phyloP scores from a whole-genome alignment of 495 filamentous ascomycete genomes.

The Letharia lupina region DNA sequence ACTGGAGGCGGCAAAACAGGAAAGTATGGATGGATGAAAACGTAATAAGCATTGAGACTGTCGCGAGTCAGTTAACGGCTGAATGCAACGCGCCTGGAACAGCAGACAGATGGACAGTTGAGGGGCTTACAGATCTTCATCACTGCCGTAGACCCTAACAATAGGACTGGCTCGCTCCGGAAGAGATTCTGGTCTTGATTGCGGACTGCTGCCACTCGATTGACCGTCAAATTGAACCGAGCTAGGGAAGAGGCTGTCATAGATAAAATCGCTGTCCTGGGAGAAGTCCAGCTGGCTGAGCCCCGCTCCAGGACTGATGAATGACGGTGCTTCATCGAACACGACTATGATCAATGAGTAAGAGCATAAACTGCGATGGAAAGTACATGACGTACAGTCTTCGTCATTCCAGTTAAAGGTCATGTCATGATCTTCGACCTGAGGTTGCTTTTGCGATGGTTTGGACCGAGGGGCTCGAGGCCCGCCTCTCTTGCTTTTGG shows the following conservation, averaged over 20 bases:
- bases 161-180: neutral
- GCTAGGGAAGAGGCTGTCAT: neutral
- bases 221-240: neutral
- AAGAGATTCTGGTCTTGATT: neutral
- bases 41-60: neutral
- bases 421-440: slow-evolving; percentile 1
- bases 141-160: neutral
- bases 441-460: neutral
- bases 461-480: neutral
- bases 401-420: neutral
- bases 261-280: neutral
- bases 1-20: neutral
- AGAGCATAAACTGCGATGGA: neutral
- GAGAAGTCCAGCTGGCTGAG: neutral
- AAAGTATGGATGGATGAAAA: neutral
- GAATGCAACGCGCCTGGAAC: neutral
- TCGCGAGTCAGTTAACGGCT: neutral
- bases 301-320: neutral
- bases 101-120: neutral
- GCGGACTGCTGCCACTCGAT: neutral
- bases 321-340: neutral
- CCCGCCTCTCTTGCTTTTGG: neutral
- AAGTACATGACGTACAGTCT: neutral
- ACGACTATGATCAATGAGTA: neutral
- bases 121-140: neutral